Percentiles rank a stretch among this genome's conserved stretches.
Conservation (phyloP, 495 filamentous ascomycete genomes). For the Jackrogersella multiformis region DNA sequence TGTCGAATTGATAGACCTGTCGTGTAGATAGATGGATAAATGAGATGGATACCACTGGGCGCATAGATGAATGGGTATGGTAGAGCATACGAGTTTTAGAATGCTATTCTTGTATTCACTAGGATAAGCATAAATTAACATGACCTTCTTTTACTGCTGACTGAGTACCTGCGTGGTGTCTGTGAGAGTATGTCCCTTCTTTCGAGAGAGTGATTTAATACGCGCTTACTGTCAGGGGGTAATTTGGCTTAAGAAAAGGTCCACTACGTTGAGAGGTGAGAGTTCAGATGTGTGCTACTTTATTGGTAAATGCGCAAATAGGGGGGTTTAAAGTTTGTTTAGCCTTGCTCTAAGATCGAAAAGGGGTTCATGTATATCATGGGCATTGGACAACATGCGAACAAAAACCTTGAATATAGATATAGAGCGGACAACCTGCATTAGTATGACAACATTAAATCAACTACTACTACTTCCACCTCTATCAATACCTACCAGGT, state of each 20-base stretch:
- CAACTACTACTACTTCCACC: too few relatives aligned
- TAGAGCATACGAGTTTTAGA: constrained; percentile 14
- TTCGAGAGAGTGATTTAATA: background rate
- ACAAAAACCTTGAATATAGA: too few relatives aligned
- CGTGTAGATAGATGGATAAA: background rate
- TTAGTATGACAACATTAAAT: too few relatives aligned
- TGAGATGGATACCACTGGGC: constrained; percentile 1
- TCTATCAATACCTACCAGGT: too few relatives aligned
- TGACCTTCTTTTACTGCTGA: background rate
- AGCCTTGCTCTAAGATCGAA: too few relatives aligned
- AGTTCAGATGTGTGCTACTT: too few relatives aligned
- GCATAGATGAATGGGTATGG: constrained; percentile 4
- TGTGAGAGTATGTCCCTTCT: background rate
- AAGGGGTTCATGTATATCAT: too few relatives aligned
- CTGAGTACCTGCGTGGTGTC: background rate
- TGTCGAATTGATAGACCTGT: constrained; percentile 22
- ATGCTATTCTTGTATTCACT: constrained; percentile 11
- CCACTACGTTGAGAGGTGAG: too few relatives aligned
- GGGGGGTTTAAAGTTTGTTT: background rate
- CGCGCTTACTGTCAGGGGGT: background rate
- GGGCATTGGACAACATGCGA: too few relatives aligned
- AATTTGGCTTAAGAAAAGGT: background rate
- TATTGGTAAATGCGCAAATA: background rate
- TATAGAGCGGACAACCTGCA: too few relatives aligned
- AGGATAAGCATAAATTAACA: background rate